phyloP scores from a whole-genome alignment of 257 asterid species.

The Nicotiana otophora region DNA sequence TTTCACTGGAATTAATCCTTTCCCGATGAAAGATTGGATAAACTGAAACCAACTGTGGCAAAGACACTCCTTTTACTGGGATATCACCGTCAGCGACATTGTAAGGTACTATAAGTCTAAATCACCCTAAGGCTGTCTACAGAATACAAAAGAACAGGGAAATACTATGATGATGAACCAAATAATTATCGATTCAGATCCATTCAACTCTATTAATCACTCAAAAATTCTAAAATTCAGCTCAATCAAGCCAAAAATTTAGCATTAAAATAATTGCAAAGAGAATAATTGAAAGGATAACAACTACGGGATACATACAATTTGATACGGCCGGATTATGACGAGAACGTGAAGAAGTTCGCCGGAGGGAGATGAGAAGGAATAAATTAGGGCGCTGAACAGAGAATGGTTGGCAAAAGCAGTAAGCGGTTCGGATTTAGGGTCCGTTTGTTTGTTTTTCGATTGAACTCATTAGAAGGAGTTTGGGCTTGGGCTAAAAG shows the following conservation, averaged over 20 bases:
- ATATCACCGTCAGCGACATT: no score
- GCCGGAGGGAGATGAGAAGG: not conserved
- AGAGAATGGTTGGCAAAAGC: no score
- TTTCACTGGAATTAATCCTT: no score
- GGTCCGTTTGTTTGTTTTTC: no score
- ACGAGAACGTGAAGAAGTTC: not conserved
- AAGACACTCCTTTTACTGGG: no score
- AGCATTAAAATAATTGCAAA: not conserved
- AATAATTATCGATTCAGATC: not conserved
- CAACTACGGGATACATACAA: not conserved
- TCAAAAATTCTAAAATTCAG: not conserved
- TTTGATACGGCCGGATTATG: not conserved
- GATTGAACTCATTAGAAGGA: no score
- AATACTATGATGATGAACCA: not conserved
- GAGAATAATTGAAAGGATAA: not conserved
- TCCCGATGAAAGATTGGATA: no score
- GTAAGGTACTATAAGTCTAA: not conserved
- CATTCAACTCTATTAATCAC: not conserved
- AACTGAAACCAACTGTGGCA: no score
- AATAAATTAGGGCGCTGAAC: constrained; percentile 45
- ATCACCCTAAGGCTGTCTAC: not conserved
- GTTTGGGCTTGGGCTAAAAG: no score
- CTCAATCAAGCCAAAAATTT: not conserved
- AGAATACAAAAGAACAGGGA: not conserved
- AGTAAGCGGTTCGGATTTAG: no score